Evolutionary conservation across 805 yeast genomes (phyloP).

Genomic region (Yamadazyma laniorum): DNA sequence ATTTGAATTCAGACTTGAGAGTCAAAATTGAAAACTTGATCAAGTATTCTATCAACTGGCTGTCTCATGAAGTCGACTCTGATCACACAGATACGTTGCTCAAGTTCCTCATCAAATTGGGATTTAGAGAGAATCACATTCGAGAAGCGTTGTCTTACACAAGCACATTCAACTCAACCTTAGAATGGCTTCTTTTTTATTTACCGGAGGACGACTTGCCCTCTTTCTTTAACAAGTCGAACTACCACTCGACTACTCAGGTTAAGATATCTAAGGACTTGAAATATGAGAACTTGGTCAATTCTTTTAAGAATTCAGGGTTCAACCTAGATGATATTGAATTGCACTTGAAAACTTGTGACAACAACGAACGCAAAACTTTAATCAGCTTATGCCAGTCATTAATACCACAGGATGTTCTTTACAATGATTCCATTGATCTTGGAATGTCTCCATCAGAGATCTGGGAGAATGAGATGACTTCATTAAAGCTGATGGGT

Average conservation of each 20-base stretch:
- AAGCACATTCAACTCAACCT: constrained; percentile 45
- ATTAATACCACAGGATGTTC: constrained; percentile 17
- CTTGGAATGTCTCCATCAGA: constrained; percentile 15
- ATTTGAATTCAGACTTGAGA: constrained; percentile 63
- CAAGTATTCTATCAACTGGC: constrained; percentile 58
- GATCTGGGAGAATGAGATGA: constrained; percentile 13
- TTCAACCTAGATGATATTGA: constrained; percentile 64
- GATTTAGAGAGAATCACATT: constrained; percentile 70
- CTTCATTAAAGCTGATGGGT: constrained; percentile 11
- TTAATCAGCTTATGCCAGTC: constrained; percentile 44
- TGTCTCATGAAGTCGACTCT: constrained; percentile 19
- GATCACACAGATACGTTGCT: not conserved
- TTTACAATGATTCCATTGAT: constrained; percentile 14
- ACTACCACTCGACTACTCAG: constrained; percentile 55
- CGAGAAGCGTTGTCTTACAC: constrained; percentile 68
- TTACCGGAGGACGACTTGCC: constrained; percentile 96
- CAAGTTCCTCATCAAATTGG: constrained; percentile 35
- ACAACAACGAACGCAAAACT: constrained; percentile 53
- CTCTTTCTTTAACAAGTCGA: constrained; percentile 51
- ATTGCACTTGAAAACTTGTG: constrained; percentile 29
- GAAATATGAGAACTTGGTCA: constrained; percentile 54
- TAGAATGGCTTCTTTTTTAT: constrained; percentile 81
- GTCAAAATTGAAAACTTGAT: constrained; percentile 61
- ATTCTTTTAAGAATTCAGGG: constrained; percentile 65
- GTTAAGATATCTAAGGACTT: constrained; percentile 56